Evolutionary conservation across 192 early-diverging fungal species (phyloP).

Genomic region (Podila horticola): DNA sequence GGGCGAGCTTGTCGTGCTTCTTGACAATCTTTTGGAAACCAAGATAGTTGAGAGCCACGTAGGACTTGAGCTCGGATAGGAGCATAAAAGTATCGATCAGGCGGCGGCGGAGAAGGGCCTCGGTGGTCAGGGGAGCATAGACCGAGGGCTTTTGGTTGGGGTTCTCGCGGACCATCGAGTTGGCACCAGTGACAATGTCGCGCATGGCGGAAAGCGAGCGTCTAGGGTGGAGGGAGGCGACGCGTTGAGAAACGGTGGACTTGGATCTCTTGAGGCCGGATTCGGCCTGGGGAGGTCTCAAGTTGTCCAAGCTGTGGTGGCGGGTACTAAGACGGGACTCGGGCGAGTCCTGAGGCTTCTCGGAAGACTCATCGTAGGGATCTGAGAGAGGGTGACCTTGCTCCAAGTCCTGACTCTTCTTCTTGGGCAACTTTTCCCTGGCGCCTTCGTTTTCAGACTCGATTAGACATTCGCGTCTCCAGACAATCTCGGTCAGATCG

Average conservation of each 20-base stretch:
- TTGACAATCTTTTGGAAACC: slow-evolving; percentile 94
- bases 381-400: slow-evolving; percentile 7
- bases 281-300: background rate
- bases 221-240: slow-evolving; percentile 3
- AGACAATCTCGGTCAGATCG: slow-evolving; percentile 43
- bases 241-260: slow-evolving; percentile 1
- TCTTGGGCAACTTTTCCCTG: slow-evolving; percentile 2
- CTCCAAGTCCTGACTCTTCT: background rate
- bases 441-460: slow-evolving; percentile 18
- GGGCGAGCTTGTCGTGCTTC: slow-evolving; percentile 93
- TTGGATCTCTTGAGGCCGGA: slow-evolving; percentile 8
- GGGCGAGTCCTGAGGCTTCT: background rate
- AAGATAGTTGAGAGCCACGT: slow-evolving; percentile 84
- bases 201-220: slow-evolving; percentile 18
- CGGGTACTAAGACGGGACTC: background rate
- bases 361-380: background rate
- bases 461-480: slow-evolving; percentile 47
- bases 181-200: slow-evolving; percentile 31
- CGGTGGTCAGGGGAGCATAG: slow-evolving; percentile 46
- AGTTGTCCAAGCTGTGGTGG: slow-evolving; percentile 6
- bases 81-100: slow-evolving; percentile 59
- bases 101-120: slow-evolving; percentile 41
- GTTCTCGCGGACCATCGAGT: slow-evolving; percentile 24
- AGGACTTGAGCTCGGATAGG: slow-evolving; percentile 85
- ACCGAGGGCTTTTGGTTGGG: slow-evolving; percentile 33